Percentiles rank a stretch among this genome's conserved stretches.
phyloP scores from a whole-genome alignment of 1,284 basidiomycete genomes.

The Ganoderma resinaceum region DNA sequence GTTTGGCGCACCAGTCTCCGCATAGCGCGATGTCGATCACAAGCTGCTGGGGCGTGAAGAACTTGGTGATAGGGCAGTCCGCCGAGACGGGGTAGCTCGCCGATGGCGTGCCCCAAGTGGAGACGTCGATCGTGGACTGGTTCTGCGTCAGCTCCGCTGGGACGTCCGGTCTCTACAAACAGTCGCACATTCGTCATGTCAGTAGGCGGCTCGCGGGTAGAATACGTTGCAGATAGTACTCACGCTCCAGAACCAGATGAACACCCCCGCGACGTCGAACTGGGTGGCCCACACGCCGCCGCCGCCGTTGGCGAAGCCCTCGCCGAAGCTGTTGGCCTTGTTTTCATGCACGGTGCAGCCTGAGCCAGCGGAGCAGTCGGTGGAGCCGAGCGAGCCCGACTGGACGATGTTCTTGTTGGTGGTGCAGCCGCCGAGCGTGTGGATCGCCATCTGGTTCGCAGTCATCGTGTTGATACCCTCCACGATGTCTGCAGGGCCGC shows the following conservation, averaged over 20 bases:
- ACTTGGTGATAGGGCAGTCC: slow-evolving; percentile 53
- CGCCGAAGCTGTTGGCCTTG: slow-evolving; percentile 64
- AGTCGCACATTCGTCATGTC: not conserved
- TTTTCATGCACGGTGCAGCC: slow-evolving; percentile 73
- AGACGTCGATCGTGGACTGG: slow-evolving; percentile 55
- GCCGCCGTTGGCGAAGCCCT: slow-evolving; percentile 65
- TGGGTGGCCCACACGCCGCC: slow-evolving; percentile 81
- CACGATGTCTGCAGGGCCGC: slow-evolving; percentile 38
- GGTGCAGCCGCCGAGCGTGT: slow-evolving; percentile 49
- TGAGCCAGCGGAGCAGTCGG: slow-evolving; percentile 55
- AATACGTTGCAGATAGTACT: slow-evolving; percentile 37
- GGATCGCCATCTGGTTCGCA: slow-evolving; percentile 69
- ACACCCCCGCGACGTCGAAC: slow-evolving; percentile 66
- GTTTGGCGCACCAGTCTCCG: slow-evolving; percentile 51
- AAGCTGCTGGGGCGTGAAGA: slow-evolving; percentile 59
- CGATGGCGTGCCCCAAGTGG: slow-evolving; percentile 59
- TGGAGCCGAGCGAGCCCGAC: slow-evolving; percentile 37
- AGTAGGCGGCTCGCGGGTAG: not conserved
- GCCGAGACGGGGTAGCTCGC: slow-evolving; percentile 53
- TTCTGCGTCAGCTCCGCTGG: slow-evolving; percentile 49
- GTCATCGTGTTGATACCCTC: slow-evolving; percentile 53
- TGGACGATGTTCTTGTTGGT: slow-evolving; percentile 38
- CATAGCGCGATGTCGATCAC: slow-evolving; percentile 68
- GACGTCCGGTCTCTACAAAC: slow-evolving; percentile 47
- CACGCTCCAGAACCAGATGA: slow-evolving; percentile 82